Evolutionary conservation across 2,329 filamentous ascomycete species (phyloP).

Genomic region (Periconia digitata): DNA sequence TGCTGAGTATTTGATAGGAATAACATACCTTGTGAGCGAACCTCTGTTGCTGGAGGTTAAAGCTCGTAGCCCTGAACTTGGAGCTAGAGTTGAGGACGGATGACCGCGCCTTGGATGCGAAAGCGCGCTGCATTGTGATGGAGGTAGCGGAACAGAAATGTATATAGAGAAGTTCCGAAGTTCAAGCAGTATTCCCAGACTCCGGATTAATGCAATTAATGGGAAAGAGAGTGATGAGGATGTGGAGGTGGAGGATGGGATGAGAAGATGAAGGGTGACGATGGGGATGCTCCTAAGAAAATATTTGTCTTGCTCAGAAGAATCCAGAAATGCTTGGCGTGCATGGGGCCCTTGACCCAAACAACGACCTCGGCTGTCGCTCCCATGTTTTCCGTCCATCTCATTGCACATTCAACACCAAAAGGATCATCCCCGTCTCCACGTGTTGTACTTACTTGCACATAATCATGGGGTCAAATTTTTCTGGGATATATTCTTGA

Average conservation of each 20-base stretch:
- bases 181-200: slow-evolving; percentile 37
- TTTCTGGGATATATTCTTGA: too few relatives aligned
- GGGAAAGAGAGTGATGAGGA: slow-evolving; percentile 16
- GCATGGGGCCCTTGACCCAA: neutral
- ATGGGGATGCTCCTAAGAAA: slow-evolving; percentile 16
- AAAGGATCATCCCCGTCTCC: too few relatives aligned
- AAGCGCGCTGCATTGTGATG: slow-evolving; percentile 88
- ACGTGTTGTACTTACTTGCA: too few relatives aligned
- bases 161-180: slow-evolving; percentile 22
- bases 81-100: slow-evolving; percentile 72
- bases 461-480: too few relatives aligned
- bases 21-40: slow-evolving; percentile 93
- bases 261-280: neutral
- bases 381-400: neutral
- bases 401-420: neutral
- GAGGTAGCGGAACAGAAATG: slow-evolving; percentile 9
- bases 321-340: neutral
- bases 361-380: neutral
- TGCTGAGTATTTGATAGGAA: neutral
- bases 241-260: neutral
- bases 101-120: slow-evolving; percentile 78
- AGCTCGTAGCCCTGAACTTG: slow-evolving; percentile 53
- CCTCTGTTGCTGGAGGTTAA: slow-evolving; percentile 83
- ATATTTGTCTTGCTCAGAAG: slow-evolving; percentile 6
- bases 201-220: slow-evolving; percentile 28